phyloP scores from a whole-genome alignment of 441 rosid genomes.

The Erysimum pusillum region DNA sequence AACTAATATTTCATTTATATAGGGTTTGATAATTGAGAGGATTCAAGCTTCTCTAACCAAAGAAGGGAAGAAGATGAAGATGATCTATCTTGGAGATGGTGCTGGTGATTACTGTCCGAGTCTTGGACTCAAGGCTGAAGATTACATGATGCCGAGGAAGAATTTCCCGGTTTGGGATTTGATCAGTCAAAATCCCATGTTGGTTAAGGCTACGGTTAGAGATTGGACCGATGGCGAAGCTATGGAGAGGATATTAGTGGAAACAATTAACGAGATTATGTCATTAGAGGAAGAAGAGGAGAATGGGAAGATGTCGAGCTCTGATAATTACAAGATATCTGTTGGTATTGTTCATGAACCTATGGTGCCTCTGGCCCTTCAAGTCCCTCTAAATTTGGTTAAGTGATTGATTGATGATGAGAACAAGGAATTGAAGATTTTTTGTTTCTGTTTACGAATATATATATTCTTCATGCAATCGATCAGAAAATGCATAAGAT shows the following conservation, averaged over 20 bases:
- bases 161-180: conserved; percentile 83
- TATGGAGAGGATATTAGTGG: conserved; percentile 57
- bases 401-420: conserved; percentile 25
- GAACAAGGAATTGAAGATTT: neutral
- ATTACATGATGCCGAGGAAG: conserved; percentile 89
- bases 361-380: conserved; percentile 51
- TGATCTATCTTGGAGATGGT: conserved; percentile 89
- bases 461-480: neutral
- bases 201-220: conserved; percentile 67
- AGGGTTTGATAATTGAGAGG: conserved; percentile 72
- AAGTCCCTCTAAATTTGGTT: conserved; percentile 50
- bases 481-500: conserved; percentile 5
- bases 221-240: conserved; percentile 84
- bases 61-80: conserved; percentile 58
- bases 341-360: conserved; percentile 51
- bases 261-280: conserved; percentile 36
- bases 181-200: conserved; percentile 61
- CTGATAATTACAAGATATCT: conserved; percentile 63
- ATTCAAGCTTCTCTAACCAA: conserved; percentile 58
- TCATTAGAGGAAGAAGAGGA: conserved; percentile 36
- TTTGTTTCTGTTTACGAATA: neutral
- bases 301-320: conserved; percentile 32
- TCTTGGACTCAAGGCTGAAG: conserved; percentile 66
- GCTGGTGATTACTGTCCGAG: conserved; percentile 81
- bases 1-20: neutral